Base-by-base conservation (phyloP, 2,329 filamentous ascomycete genomes). In the Alternaria triticimaculans region DNA sequence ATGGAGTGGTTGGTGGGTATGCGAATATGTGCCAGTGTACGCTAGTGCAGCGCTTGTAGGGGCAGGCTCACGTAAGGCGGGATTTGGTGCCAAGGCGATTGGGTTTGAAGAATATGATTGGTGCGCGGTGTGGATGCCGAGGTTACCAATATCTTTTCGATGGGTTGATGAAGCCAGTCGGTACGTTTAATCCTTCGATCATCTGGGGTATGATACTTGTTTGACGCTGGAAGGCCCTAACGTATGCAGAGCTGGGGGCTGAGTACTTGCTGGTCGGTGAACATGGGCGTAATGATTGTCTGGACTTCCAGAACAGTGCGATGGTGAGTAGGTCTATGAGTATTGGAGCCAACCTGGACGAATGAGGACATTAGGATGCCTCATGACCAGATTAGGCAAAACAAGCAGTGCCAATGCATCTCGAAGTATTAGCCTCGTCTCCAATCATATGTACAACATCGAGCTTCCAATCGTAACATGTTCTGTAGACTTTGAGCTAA, bases 11-110 rank as follows among this genome's bases (percentile, higher is more conserved):
- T 60, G 26, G 50, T 44, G 12, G 23, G 12, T 30, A 30, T 46
- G 28, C n/a, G 37, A 55, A 6, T 43, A 28, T 45, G 46, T 18
- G 45, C 49, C 45, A 53, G n/a, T 43, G 41, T 50, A 54, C 37
- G 50, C 49, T 51, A 53, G 51, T 21, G 28, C 21, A 28, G n/a
- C 44, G 33, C 33, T 56, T 63, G 20, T 45, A 60, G 37, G 28
- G 33, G 12, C n/a, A 23, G 12, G 57, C 56, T 60, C 56, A 63
- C 57, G 51, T 63, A 33, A 63, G 61, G 45, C 51, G 51, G 26
- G 15, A 58, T 49, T 20, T 20, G 23, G 15, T 20, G 33, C 33
- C 60, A 55, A 50, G 44, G 25, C 33, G 30, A 48, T 54, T 48
- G 43, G 43, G 30, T 37, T 21, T 14, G 23, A 12, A 9, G 15